Base-by-base conservation (phyloP, 23 red algal species). In the Agarophyton chilense region DNA sequence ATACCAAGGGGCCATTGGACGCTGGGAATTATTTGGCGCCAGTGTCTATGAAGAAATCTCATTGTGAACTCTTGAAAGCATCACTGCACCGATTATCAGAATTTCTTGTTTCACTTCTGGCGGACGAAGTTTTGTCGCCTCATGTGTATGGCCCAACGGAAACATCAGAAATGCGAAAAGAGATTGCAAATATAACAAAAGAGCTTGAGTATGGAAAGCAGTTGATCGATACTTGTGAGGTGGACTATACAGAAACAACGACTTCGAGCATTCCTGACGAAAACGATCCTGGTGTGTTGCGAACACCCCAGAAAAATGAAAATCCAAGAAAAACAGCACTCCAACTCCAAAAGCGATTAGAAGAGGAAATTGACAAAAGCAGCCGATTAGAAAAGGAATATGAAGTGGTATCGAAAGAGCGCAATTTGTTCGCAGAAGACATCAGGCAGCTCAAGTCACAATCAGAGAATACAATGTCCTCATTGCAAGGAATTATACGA, bases 391-490 rank as follows among this genome's bases (percentile, higher is more conserved):
- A 89, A 43, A 78, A 77, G 52, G 60, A 89, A 24, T 52, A 74
- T 13, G 52, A 41, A 39, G 52, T 78, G 31, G 85, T 89, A 14
- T 39, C 72, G 21, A 89, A 77, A 60, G 85, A 89, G 44, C 67
- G 85, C 8, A 71, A 89, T 35, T 5, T 89, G 51, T 63, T 78
- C 35, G 53, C 50, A 10, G 72, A 78, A 5, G 85, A 89, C 12
- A 31, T 89, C 51, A 60, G 78, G 14, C 70, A 89, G 40, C 34
- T 65, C 25, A 89, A 67, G 39, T 52, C 34, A 19, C 67, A 89
- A 45, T 46, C 67, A 11, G 85, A 89, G 24, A 66, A 79, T 6
- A 72, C 85, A 43, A 89, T 89, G 85, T 89, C 85, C n/a, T 77
- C 67, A 21, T 41, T 78, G 5, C 71, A 78, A 47, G 85, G 72